A percentile compares a stretch with the other conserved stretches of the same genome.
Conservation (phyloP, 306 rosid species). For the Cucumis sativus region DNA sequence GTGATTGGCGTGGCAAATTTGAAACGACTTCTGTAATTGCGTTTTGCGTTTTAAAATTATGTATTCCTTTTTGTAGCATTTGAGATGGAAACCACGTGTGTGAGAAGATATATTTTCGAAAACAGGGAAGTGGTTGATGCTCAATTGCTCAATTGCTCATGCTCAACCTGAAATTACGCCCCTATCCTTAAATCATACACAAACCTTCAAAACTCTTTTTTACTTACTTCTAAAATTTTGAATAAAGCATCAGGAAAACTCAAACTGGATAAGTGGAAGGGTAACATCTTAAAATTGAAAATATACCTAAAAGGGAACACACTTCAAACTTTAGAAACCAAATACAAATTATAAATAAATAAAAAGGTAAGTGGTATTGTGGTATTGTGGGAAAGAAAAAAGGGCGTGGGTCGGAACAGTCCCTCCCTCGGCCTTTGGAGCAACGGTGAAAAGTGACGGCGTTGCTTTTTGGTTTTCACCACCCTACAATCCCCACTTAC, state of each 20-base stretch:
- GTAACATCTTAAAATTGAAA: too few species aligned
- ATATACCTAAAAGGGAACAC: too few species aligned
- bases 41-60: not conserved
- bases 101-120: not conserved
- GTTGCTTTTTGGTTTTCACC: too few species aligned
- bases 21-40: not conserved
- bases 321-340: too few species aligned
- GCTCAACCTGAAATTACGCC: not conserved
- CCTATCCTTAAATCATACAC: not conserved
- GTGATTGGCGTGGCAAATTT: conserved; percentile 1
- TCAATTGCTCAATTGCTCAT: too few species aligned
- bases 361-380: not conserved
- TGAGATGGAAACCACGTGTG: not conserved
- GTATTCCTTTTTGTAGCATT: not conserved
- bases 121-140: not conserved
- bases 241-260: too few species aligned
- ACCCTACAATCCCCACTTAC: too few species aligned
- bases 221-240: too few species aligned
- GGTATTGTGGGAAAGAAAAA: too few species aligned
- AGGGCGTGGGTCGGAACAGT: not conserved
- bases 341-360: too few species aligned
- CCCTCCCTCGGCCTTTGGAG: not conserved
- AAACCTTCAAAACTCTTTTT: too few species aligned
- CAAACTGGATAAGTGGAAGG: too few species aligned
- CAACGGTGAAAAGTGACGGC: not conserved